Base-by-base conservation (phyloP, 805 yeast species). In the Limtongozyma cylindracea region DNA sequence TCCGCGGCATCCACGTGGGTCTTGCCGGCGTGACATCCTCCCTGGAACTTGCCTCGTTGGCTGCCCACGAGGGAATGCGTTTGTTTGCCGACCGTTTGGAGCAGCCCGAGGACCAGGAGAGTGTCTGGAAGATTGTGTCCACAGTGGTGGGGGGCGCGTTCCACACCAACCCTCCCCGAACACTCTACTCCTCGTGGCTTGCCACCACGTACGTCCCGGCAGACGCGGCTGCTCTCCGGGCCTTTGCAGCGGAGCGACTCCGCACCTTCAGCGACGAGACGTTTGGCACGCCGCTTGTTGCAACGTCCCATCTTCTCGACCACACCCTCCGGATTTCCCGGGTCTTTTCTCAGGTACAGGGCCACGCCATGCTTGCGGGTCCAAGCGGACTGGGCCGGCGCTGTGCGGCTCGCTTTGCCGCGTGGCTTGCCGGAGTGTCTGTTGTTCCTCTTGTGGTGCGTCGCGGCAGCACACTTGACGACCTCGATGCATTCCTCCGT, bases 301-400 rank as follows among this genome's bases (percentile, higher is more conserved):
- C 80, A 5, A 69, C 65, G 37, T 71, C 68, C 20, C 76, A 69
- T 4, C 49, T 76, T 27, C 40, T 82, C 6, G 82, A 71, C 24
- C 80, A 80, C 36, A 54, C 71, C 12, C 43, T 84, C 13, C 44
- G 91, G 26, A 63, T 82, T 21, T 93, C 82, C 33, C 47, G 96
- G 25, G 84, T 77, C 0, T 39, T 84, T 21, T 56, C 67, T 23
- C 91, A 78, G 34, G 67, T 70, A 0, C 95, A 82, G 34, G 96
- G 96, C 0, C 96, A 84, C 40, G 41, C 76, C 52, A 74, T 84
- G 29, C 38, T 84, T 18, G 71, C 76, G 11, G 96, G 95, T 0
- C 63, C 76, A 1, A 58, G 77, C 24, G 61, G 91, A 1, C 63
- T 80, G 31, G 95, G 95, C 1, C 76, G 74, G 38, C 57, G 77